phyloP scores from a whole-genome alignment of 352 stramenopile genomes.

The Phytophthora chlamydospora region DNA sequence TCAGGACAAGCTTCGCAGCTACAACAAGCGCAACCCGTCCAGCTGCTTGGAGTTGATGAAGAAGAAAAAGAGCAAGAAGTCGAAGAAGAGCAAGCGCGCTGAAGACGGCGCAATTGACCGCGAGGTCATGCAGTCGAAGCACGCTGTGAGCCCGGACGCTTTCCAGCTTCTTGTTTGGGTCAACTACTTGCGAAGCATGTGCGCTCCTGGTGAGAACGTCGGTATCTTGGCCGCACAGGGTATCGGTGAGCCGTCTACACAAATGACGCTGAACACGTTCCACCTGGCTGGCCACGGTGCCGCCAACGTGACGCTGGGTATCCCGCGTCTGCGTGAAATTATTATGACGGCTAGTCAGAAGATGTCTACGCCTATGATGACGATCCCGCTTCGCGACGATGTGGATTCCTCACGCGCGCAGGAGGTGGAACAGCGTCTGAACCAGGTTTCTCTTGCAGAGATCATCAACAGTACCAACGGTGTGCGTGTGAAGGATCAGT shows the following conservation, averaged over 20 bases:
- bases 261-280: conserved; percentile 99
- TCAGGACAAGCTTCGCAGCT: conserved; percentile 76
- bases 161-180: conserved; percentile 96
- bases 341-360: conserved; percentile 99
- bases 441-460: conserved; percentile 93
- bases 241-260: conserved; percentile 99
- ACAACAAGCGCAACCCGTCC: conserved; percentile 82
- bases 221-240: conserved; percentile 98
- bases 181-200: conserved; percentile 98
- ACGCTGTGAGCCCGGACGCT: conserved; percentile 73
- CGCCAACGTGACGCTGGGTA: conserved; percentile 99
- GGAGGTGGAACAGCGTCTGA: conserved; percentile 90
- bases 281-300: conserved; percentile 98
- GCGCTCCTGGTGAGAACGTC: conserved; percentile 97
- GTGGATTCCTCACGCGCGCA: conserved; percentile 61
- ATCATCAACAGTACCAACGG: conserved; percentile 93
- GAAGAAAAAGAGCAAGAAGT: conserved; percentile 78
- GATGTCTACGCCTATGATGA: conserved; percentile 99
- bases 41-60: conserved; percentile 65
- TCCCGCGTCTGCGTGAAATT: conserved; percentile 99
- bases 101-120: conserved; percentile 57
- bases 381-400: conserved; percentile 91
- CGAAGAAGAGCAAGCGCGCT: conserved; percentile 66
- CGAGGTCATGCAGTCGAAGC: conserved; percentile 80
- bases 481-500: conserved; percentile 92